Evolutionary conservation across 176 grass and related monocot genomes (phyloP), one percentile per base, ranked within the genome.

Genomic region (Triticum dicoccoides): DNA sequence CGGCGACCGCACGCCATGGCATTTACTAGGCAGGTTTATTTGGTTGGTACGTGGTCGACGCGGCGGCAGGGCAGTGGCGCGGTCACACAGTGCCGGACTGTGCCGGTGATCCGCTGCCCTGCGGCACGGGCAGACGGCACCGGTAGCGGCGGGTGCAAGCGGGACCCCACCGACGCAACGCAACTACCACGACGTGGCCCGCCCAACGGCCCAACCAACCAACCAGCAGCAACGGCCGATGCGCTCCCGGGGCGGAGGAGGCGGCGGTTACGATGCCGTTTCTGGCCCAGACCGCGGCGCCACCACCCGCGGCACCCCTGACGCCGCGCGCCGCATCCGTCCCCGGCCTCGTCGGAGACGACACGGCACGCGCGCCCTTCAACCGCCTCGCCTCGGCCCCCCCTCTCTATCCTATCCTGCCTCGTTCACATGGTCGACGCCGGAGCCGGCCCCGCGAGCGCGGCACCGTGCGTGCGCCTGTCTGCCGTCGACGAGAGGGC

Each of bases 201-300:
- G 58, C 56, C 39, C 85, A 73, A 80, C 77, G 52, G 66, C 51
- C 51, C 33, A 56, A 54, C 51, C 51, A 54, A 51, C 47, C 47
- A 54, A 54, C 51, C 51, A 18, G 51, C 51, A 78, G 4, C 72
- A 3, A 34, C 9, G 4, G 27, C 59, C n/a, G 11, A 18, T 34
- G 32, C 6, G 7, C 4, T 59, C 18, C 11, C 6, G 42, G 52
- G 15, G 33, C 61, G 77, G 87, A 18, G 83, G 70, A 61, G 25
- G 61, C 41, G 72, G 79, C 83, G 13, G 88, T 90, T 86, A 86
- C 52, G 52, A 15, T 71, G 70, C 78, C 25, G 63, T 82, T 82
- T 82, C 49, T 39, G 78, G 51, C 63, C 78, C 63, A 61, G 83
- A 77, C 88, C 77, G 49, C 59, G 42, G 58, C 41, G 62, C 64